phyloP scores from a whole-genome alignment of 345 rosid species.

The Hirschfeldia incana region DNA sequence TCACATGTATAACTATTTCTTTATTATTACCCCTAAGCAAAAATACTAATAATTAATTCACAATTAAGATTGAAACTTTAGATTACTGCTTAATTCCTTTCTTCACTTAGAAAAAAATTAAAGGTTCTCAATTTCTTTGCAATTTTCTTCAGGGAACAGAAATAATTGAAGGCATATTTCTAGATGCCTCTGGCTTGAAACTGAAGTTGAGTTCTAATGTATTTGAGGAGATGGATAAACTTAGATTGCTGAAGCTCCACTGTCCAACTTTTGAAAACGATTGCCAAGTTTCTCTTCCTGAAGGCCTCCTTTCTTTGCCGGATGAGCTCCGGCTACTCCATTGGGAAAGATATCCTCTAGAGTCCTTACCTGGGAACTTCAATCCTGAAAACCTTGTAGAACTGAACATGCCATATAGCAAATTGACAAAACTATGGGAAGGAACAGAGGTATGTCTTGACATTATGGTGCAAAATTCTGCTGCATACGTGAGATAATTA shows the following conservation, averaged over 20 bases:
- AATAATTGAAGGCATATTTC: slow-evolving; percentile 31
- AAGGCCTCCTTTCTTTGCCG: slow-evolving; percentile 15
- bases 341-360: slow-evolving; percentile 29
- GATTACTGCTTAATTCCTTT: not conserved
- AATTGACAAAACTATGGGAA: slow-evolving; percentile 24
- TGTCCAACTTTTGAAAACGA: not conserved
- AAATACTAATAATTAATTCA: too few species aligned
- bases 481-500: not conserved
- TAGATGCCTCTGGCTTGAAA: slow-evolving; percentile 14
- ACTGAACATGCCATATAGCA: slow-evolving; percentile 25
- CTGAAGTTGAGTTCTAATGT: slow-evolving; percentile 16
- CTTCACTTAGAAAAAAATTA: not conserved
- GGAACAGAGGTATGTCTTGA: slow-evolving; percentile 20
- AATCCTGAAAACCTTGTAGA: slow-evolving; percentile 26
- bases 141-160: slow-evolving; percentile 30
- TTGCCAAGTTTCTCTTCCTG: not conserved
- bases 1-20: too few species aligned
- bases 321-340: slow-evolving; percentile 29
- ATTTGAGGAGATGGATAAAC: slow-evolving; percentile 27
- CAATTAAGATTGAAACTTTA: not conserved
- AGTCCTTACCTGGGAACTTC: slow-evolving; percentile 34
- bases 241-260: slow-evolving; percentile 26
- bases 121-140: not conserved
- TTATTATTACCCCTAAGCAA: too few species aligned
- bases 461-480: not conserved